Base-by-base conservation (phyloP, 108 stramenopile genomes). In the Craspedostauros australis region DNA sequence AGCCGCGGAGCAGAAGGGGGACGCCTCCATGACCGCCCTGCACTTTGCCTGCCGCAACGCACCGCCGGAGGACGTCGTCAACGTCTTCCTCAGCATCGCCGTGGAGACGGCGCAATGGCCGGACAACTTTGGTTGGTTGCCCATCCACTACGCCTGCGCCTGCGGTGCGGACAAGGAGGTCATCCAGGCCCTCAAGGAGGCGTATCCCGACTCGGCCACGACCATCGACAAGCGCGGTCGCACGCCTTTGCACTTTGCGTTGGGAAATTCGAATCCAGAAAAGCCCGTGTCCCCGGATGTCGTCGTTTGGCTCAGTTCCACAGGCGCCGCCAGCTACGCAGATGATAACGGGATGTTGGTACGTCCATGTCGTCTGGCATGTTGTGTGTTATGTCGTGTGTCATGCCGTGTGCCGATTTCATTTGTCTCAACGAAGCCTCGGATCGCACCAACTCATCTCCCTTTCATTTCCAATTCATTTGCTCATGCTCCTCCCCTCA, bases 261-360 rank as follows among this genome's bases (percentile, higher is more conserved):
- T 88, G 31, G 82, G 79, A 31, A 77, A 78, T 45, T 54, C 60
- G 2, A 48, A 43, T 39, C 30, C 39, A 12, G 68, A 77, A 16
- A 60, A 63, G 34, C 66, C 70, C 8, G 75, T 69, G 12, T 55
- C 68, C 5, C 59, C 64, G 9, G 74, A 50, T 4, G 64, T 68
- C 16, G 71, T 87, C 22, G 47, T 58, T 2, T 36, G 82, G 25
- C 56, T 87, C 25, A 64, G 64, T 54, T 70, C 66, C 24, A 66
- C 64, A 7, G 86, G 86, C 22, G 79, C 86, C 9, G 73, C 77
- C 7, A 43, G 57, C 3, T 70, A 55, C 39, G 46, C 81, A 5
- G 80, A 82, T 66, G 86, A 87, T 30, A 82, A 78, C 51, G 86
- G 81, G 1, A 80, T 87, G 81, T 32, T 87, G 63, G 79, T 80